A percentile compares a stretch with the other conserved stretches of the same genome.
These are phyloP conservation scores for Cardiospermum halicacabum DNA, from an alignment of 345 rosid species.

Conservation along the genomic window DNA sequence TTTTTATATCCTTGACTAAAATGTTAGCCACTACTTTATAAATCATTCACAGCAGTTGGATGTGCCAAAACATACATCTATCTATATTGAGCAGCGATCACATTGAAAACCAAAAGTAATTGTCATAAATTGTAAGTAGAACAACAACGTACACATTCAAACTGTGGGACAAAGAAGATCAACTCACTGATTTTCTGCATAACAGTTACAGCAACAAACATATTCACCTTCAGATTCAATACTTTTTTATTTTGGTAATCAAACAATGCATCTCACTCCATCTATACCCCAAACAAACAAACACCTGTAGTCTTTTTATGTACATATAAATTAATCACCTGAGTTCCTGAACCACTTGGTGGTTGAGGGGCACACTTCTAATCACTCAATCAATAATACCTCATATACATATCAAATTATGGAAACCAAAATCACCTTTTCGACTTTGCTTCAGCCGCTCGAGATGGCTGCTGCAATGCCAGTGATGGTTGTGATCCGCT, in stretches of 20 bases:
- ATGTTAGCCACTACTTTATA: too few relatives aligned
- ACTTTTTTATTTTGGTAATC: constrained; percentile 12
- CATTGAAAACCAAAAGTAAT: background rate
- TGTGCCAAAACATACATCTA: too few relatives aligned
- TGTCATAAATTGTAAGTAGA: background rate
- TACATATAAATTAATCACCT: constrained; percentile 18
- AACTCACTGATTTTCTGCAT: constrained; percentile 3
- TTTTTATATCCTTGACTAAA: too few relatives aligned
- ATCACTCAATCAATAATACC: background rate
- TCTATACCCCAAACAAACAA: constrained; percentile 21
- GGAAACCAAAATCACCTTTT: constrained; percentile 38
- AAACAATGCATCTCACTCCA: background rate
- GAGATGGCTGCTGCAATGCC: constrained; percentile 31
- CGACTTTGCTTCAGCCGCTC: constrained; percentile 38
- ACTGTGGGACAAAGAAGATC: background rate
- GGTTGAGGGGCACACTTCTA: constrained; percentile 2
- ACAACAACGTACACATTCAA: constrained; percentile 5
- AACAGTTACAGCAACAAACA: constrained; percentile 6
- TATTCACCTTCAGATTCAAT: constrained; percentile 12
- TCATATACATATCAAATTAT: constrained; percentile 6
- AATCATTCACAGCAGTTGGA: too few relatives aligned
- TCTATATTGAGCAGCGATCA: too few relatives aligned
- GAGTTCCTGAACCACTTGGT: constrained; percentile 13
- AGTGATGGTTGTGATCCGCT: constrained; percentile 57
- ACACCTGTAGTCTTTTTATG: constrained; percentile 20